These are phyloP conservation scores for Nigrospora oryzae DNA, from an alignment of 2,329 filamentous ascomycete genomes.

Conservation along the genomic window DNA sequence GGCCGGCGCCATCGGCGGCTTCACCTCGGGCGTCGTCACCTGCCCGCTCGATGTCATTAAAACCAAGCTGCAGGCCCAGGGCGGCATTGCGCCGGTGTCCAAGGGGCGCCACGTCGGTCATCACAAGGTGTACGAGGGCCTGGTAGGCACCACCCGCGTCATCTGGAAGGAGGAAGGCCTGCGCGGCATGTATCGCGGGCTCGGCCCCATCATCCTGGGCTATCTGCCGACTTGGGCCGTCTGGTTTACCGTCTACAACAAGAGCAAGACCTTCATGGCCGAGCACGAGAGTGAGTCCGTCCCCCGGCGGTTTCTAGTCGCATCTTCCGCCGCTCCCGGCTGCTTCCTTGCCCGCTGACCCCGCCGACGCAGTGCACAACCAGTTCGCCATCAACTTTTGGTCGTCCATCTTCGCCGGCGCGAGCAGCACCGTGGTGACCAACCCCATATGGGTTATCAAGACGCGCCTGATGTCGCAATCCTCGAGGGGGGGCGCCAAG, in stretches of 20 bases:
- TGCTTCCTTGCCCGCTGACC: neutral
- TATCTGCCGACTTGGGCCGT: slow-evolving; percentile 98
- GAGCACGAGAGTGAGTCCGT: neutral
- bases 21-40: slow-evolving; percentile 88
- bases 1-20: slow-evolving; percentile 79
- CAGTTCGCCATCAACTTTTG: slow-evolving; percentile 73
- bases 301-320: slow-evolving; percentile 6
- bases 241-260: slow-evolving; percentile 94
- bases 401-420: slow-evolving; percentile 85
- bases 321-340: neutral
- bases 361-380: slow-evolving; percentile 42
- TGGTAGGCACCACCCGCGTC: slow-evolving; percentile 74
- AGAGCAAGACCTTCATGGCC: slow-evolving; percentile 63
- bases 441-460: slow-evolving; percentile 99
- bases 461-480: slow-evolving; percentile 94
- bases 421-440: slow-evolving; percentile 85
- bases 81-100: slow-evolving; percentile 58
- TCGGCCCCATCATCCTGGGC: slow-evolving; percentile 89
- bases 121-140: slow-evolving; percentile 67
- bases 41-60: slow-evolving; percentile 99
- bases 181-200: slow-evolving; percentile 82
- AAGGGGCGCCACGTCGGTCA: slow-evolving; percentile 40
- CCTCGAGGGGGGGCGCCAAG: slow-evolving; percentile 33
- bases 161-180: slow-evolving; percentile 88
- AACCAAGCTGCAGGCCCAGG: slow-evolving; percentile 94